Conservation (phyloP, 140 eudicot genomes). For the Erigeron philadelphicus region DNA sequence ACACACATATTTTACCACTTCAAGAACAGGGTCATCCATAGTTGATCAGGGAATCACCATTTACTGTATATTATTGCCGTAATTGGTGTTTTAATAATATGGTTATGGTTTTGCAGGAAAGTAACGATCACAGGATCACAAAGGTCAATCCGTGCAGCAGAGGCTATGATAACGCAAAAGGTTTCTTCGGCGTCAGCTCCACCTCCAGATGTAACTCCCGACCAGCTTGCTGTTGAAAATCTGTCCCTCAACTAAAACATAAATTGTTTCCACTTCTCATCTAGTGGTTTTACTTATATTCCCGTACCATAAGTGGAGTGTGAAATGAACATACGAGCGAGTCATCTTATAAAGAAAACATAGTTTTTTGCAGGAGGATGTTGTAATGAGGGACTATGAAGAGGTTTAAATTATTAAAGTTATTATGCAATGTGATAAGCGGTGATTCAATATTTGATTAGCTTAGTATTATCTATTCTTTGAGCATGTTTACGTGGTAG, state of each 20-base stretch:
- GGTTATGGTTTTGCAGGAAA: conserved; percentile 48
- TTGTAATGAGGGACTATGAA: conserved; percentile 16
- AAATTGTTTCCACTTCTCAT: background rate
- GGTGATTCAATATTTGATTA: conserved; percentile 1
- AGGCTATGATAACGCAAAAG: conserved; percentile 69
- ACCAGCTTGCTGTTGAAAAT: conserved; percentile 25
- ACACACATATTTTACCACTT: background rate
- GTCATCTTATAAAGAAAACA: background rate
- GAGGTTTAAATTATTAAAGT: conserved; percentile 10
- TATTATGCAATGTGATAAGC: conserved; percentile 2
- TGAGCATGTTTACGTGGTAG: background rate
- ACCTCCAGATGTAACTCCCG: conserved; percentile 21
- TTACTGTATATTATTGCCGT: background rate
- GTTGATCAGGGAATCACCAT: background rate
- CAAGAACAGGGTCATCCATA: background rate
- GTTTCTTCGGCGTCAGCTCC: conserved; percentile 47
- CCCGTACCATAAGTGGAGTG: conserved; percentile 7
- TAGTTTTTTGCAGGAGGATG: conserved; percentile 18
- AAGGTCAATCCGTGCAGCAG: conserved; percentile 69
- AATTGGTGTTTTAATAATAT: background rate
- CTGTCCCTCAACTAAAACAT: conserved; percentile 19
- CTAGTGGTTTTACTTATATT: background rate
- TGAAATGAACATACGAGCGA: background rate
- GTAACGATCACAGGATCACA: conserved; percentile 83
- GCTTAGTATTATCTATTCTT: background rate